phyloP scores from a whole-genome alignment of 148 eudicot species.

The Amaranthus hypochondriacus region DNA sequence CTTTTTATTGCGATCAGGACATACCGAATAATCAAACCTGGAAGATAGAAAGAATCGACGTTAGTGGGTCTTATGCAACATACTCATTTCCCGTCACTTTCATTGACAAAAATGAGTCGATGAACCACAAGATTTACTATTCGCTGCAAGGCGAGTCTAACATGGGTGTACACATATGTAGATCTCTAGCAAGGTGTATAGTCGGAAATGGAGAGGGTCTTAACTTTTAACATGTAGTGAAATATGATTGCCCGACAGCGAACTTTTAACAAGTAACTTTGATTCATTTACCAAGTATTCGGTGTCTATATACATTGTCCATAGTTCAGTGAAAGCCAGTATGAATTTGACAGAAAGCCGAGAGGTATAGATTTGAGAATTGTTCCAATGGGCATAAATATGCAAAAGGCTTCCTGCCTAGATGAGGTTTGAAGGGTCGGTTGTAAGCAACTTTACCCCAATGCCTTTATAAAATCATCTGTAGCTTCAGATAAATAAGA shows the following conservation, averaged over 20 bases:
- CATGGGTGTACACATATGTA: neutral
- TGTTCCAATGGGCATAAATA: neutral
- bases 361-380: neutral
- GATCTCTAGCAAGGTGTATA: neutral
- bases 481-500: neutral
- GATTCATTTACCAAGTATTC: neutral
- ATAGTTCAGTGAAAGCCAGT: neutral
- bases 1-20: conserved; percentile 42
- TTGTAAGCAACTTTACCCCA: too few relatives aligned
- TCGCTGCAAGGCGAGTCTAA: neutral
- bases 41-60: neutral
- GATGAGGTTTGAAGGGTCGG: too few relatives aligned
- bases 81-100: neutral
- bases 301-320: neutral
- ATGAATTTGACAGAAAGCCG: neutral
- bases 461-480: neutral
- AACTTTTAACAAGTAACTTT: neutral
- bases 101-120: neutral
- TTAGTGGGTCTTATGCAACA: conserved; percentile 2
- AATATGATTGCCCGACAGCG: neutral
- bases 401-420: neutral
- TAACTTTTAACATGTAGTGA: neutral
- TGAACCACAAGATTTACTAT: neutral
- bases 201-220: too few relatives aligned
- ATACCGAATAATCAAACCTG: conserved; percentile 84